Base-by-base conservation (phyloP, 768 basidiomycete species). In the Myochromella boudieri region DNA sequence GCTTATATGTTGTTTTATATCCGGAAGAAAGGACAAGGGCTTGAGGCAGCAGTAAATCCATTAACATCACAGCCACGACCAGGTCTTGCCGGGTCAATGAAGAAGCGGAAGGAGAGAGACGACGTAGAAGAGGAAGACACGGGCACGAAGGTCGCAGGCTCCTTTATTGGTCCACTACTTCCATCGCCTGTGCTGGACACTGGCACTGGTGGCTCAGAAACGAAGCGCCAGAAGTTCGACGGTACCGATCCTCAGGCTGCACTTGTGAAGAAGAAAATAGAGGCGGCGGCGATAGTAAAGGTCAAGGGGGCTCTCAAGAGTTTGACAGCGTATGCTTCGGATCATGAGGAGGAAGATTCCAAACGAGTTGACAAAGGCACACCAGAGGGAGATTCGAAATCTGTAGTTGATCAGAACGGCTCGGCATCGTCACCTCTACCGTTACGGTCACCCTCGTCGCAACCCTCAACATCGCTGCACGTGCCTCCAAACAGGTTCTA, bases 1-100 rank as follows among this genome's bases (percentile, higher is more conserved):
- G 97, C 97, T 48, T 99, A 99, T 56, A 80, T 98, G 52, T 72
- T 99, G 46, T 94, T 95, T 69, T 99, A 98, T 65, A 78, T 92
- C 34, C 82, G 83, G 41, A 83, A 85, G 46, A 86, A 82, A 64
- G 91, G 90, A 6, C 84, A 90, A 58, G 78, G 74, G 4, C 68
- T 91, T 37, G 80, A 87, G 55, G 81, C 83, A 14, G 84, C 79
- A 4, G 68, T 88, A 46, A 72, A 70, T 18, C 57, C 68, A 15
- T 29, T 49, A 48, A 21, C 46, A 59, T 12, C 57, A 59, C 40
- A 76, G 67, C 34, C 52, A 27, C 38, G 46, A 57, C 66, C 59
- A 21, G 69, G 68, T 7, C 56, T 86, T 37, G 68, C 75, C 1
- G 71, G 76, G 5, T 73, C 71, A 55, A 76, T 71, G 72, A 79